Evolutionary conservation across 108 stramenopile species (phyloP).

Genomic region (Skeletonema marinoi): DNA sequence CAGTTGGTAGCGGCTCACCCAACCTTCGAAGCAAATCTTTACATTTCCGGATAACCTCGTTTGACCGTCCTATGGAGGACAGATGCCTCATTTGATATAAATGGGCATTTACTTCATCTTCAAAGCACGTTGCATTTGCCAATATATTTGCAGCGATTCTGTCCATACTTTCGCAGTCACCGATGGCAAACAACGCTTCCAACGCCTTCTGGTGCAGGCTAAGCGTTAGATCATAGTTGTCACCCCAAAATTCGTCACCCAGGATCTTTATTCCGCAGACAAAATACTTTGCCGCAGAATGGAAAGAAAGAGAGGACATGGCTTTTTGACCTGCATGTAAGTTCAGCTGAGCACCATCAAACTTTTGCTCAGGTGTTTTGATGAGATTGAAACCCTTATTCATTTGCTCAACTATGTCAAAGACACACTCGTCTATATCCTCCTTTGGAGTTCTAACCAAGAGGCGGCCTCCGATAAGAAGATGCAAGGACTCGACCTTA

Average conservation of each 20-base stretch:
- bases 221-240: conserved; percentile 14
- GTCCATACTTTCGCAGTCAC: background rate
- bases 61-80: background rate
- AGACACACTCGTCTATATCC: conserved; percentile 12
- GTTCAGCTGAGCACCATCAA: conserved; percentile 19
- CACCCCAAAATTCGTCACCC: conserved; percentile 1
- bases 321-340: conserved; percentile 27
- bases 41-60: background rate
- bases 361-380: conserved; percentile 10
- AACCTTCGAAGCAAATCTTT: background rate
- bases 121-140: background rate
- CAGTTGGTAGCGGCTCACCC: background rate
- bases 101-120: background rate
- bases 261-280: conserved; percentile 19
- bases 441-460: background rate
- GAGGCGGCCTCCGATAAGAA: conserved; percentile 12
- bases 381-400: conserved; percentile 20
- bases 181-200: background rate
- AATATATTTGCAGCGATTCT: background rate
- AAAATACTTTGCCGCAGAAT: conserved; percentile 22
- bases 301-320: conserved; percentile 11
- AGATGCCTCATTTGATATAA: background rate
- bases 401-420: conserved; percentile 28
- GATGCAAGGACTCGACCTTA: conserved; percentile 1
- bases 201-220: conserved; percentile 1